A percentile compares a stretch with the other conserved stretches of the same genome.
phyloP scores from a whole-genome alignment of 305 asterid species.

The Fraxinus floribunda region DNA sequence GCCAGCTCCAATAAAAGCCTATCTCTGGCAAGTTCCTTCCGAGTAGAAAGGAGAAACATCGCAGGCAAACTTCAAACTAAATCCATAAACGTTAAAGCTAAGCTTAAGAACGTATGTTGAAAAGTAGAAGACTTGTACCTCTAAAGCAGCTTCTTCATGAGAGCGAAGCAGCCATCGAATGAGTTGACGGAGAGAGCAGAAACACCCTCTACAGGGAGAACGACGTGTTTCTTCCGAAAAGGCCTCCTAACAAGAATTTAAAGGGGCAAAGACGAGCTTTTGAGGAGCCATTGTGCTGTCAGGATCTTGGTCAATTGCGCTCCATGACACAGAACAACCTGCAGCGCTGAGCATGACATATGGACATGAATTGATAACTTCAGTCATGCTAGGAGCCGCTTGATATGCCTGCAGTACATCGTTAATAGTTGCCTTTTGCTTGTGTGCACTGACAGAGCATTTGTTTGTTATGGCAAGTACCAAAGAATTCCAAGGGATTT shows the following conservation, averaged over 20 bases:
- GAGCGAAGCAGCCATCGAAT: constrained; percentile 59
- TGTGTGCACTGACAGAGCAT: too few relatives aligned
- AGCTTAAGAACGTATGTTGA: not conserved
- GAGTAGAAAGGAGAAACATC: not conserved
- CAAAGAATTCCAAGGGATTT: constrained; percentile 30
- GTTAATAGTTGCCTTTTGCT: too few relatives aligned
- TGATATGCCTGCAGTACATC: too few relatives aligned
- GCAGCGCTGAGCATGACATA: too few relatives aligned
- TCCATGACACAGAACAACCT: constrained; percentile 55
- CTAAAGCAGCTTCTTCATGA: constrained; percentile 81
- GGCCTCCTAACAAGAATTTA: constrained; percentile 61
- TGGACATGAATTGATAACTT: too few relatives aligned
- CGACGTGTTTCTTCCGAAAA: constrained; percentile 67
- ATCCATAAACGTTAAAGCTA: not conserved
- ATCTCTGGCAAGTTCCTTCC: constrained; percentile 84
- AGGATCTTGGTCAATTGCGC: constrained; percentile 40
- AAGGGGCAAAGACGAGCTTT: constrained; percentile 56
- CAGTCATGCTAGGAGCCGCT: too few relatives aligned
- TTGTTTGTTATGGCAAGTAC: too few relatives aligned
- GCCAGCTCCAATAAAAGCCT: constrained; percentile 72
- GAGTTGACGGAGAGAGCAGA: constrained; percentile 44
- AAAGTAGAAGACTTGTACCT: constrained; percentile 41
- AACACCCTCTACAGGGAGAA: constrained; percentile 19
- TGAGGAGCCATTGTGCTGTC: constrained; percentile 35
- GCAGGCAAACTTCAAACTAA: not conserved